Base-by-base conservation (phyloP, 768 basidiomycete species). In the Kwoniella bestiolae region DNA sequence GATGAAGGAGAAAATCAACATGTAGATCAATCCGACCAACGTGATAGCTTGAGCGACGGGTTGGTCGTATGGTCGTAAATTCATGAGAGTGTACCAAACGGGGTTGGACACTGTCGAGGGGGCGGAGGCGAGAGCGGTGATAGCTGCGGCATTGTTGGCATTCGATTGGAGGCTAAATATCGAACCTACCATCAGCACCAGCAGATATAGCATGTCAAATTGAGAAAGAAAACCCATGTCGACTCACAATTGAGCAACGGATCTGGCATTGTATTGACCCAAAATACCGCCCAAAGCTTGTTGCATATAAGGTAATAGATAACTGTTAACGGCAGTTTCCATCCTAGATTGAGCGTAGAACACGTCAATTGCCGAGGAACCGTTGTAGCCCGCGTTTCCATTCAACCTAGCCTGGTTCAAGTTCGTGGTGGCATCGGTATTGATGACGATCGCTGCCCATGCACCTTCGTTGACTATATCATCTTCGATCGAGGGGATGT, bases 371-470 rank as follows among this genome's bases (percentile, higher is more conserved):
- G 82, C 83, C 4, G 63, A 63, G 0, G 60, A 60, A 0, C 82
- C 82, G 60, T 83, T 76, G 64, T 84, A 85, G 5, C 76, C 59
- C 7, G 77, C 26, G 60, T 83, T 74, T 8, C 85, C 85, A 59
- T 66, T 82, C 34, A 72, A 69, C 12, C 84, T 74, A 12, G 84
- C 84, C 2, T 47, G 53, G 2, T 67, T 60, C 35, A 85, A 77
- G 1, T 57, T 62, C 1, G 67, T 61, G 3, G 83, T 81, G 1
- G 83, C 83, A 8, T 82, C 83, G 1, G 78, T 53, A 47, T 81
- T 75, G 50, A 84, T 83, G 80, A 84, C 83, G 6, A 85, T 78
- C 3, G 82, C 83, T 6, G 82, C 81, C 85, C 85, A 85, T 1
- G 75, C 76, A 3, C 78, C 72, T 51, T 84, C 82, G 21, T 84